A percentile compares a stretch with the other conserved stretches of the same genome.
These are phyloP conservation scores for Protomyces lactucae-debilis DNA, from an alignment of 1,139 yeast species.

Conservation along the genomic window DNA sequence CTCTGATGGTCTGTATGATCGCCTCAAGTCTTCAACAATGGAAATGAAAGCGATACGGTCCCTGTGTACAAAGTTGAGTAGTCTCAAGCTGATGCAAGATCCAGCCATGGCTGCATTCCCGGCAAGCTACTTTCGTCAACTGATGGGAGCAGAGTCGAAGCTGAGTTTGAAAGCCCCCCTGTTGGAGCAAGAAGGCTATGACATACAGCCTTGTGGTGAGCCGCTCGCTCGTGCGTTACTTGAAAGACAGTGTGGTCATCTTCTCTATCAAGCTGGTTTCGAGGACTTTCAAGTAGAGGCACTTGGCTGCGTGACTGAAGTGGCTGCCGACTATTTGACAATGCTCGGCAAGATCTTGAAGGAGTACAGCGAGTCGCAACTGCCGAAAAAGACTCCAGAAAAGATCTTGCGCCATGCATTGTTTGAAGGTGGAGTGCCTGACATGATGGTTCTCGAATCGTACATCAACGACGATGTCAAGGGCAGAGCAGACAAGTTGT, in stretches of 20 bases:
- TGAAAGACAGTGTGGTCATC: conserved; percentile 65
- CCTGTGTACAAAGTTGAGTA: conserved; percentile 79
- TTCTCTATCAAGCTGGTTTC: conserved; percentile 91
- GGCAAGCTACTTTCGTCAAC: conserved; percentile 9
- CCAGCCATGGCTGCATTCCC: conserved; percentile 22
- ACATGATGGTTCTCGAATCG: conserved; percentile 68
- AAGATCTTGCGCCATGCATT: conserved; percentile 60
- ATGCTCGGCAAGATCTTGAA: conserved; percentile 70
- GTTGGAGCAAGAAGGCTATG: conserved; percentile 47
- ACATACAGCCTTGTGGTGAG: conserved; percentile 21
- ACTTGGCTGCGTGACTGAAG: conserved; percentile 69
- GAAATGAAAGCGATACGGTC: conserved; percentile 84
- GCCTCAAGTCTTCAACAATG: conserved; percentile 60
- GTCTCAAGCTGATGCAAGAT: conserved; percentile 87
- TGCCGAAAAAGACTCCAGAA: conserved; percentile 37
- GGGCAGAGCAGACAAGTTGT: conserved; percentile 64
- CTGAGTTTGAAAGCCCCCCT: conserved; percentile 3
- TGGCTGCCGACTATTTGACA: conserved; percentile 73
- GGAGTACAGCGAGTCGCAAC: conserved; percentile 54
- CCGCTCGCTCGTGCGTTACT: conserved; percentile 43
- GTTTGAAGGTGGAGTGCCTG: conserved; percentile 77
- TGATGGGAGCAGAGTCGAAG: conserved; percentile 16
- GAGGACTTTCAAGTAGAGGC: conserved; percentile 79
- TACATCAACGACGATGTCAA: conserved; percentile 70
- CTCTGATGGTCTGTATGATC: conserved; percentile 34